Evolutionary conservation across 495 filamentous ascomycete genomes (phyloP).

Genomic region (Neurospora tetraspora): DNA sequence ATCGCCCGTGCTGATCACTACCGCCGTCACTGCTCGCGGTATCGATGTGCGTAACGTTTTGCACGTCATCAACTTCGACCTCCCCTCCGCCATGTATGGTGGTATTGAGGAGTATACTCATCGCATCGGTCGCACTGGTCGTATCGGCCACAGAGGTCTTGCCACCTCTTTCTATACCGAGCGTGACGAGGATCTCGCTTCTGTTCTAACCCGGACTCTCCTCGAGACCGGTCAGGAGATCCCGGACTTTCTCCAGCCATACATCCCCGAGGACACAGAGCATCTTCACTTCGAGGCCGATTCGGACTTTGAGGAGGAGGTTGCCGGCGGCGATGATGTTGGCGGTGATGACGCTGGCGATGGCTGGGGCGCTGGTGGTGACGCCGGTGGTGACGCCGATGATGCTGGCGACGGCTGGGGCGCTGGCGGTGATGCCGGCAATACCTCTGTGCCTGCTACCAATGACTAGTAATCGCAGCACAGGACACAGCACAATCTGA

Average conservation of each 20-base stretch:
- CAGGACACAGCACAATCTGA: not conserved
- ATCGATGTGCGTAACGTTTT: conserved; percentile 78
- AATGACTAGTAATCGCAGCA: not conserved
- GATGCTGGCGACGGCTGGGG: not conserved
- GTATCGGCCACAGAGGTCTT: conserved; percentile 79
- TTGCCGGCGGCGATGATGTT: conserved; percentile 5
- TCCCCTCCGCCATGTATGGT: conserved; percentile 59
- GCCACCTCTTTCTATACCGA: conserved; percentile 81
- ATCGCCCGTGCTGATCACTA: conserved; percentile 72
- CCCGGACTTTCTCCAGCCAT: conserved; percentile 69
- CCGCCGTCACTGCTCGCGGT: conserved; percentile 79
- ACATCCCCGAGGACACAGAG: conserved; percentile 38
- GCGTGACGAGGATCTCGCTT: conserved; percentile 56
- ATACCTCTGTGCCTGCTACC: not conserved
- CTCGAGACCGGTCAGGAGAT: conserved; percentile 66
- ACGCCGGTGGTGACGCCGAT: not conserved
- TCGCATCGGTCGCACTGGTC: conserved; percentile 90
- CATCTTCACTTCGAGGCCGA: conserved; percentile 53
- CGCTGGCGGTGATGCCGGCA: not conserved
- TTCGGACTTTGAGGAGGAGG: conserved; percentile 44
- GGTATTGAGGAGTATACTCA: conserved; percentile 92
- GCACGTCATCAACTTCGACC: conserved; percentile 89
- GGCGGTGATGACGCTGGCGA: conserved; percentile 7
- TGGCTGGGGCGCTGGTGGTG: not conserved
- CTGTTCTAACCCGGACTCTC: conserved; percentile 64